Evolutionary conservation across 2,329 filamentous ascomycete genomes (phyloP).

Genomic region (Neopestalotiopsis sp.): DNA sequence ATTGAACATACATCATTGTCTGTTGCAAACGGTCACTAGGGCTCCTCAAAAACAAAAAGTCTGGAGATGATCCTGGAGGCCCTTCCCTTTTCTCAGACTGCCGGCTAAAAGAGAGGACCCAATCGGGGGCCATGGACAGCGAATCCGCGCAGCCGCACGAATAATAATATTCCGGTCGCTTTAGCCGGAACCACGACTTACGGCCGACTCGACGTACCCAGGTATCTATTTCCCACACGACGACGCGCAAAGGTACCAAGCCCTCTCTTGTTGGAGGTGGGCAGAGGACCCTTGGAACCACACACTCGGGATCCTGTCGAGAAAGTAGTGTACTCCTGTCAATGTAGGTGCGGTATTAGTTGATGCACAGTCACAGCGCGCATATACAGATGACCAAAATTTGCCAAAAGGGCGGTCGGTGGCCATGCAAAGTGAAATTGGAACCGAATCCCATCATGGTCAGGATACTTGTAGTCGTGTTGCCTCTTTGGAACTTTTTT

Average conservation of each 20-base stretch:
- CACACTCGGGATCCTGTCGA: conserved; percentile 3
- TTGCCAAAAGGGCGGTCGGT: conserved; percentile 4
- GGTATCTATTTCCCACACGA: not conserved
- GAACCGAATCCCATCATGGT: not conserved
- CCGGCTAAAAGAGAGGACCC: conserved; percentile 12
- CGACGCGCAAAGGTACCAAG: not conserved
- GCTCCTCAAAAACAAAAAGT: not conserved
- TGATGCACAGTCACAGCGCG: not conserved
- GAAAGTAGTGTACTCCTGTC: not conserved
- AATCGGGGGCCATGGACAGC: not conserved
- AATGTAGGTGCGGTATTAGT: conserved; percentile 6
- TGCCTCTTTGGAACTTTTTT: not conserved
- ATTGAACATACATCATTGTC: not conserved
- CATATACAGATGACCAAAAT: not conserved
- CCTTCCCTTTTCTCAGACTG: not conserved
- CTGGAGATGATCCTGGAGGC: not conserved
- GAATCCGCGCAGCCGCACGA: not conserved
- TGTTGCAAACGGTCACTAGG: not conserved
- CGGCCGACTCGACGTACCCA: conserved; percentile 1
- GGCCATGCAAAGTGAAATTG: not conserved
- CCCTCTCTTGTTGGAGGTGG: not conserved
- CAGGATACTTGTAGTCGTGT: not conserved
- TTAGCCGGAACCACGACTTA: not conserved
- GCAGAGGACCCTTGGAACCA: conserved; percentile 13
- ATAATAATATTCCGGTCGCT: not conserved